Conservation (phyloP, 2,329 filamentous ascomycete genomes). For the Pestalotiopsis sp. region DNA sequence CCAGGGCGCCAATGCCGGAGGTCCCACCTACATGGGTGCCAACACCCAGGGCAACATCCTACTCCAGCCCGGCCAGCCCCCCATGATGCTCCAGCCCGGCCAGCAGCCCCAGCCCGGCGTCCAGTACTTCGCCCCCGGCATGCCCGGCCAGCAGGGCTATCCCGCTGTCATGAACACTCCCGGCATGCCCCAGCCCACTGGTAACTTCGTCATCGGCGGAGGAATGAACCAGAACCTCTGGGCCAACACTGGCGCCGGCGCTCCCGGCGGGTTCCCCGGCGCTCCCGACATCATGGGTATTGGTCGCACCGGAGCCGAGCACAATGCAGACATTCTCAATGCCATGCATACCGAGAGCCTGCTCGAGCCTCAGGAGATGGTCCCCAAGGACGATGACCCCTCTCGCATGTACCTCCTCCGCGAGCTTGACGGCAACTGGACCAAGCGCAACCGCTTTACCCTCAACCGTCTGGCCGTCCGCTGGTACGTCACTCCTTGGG, state of each 20-base stretch:
- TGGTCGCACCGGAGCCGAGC: constrained; percentile 50
- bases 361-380: constrained; percentile 61
- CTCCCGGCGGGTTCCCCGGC: constrained; percentile 6
- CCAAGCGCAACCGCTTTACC: constrained; percentile 57
- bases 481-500: constrained; percentile 60
- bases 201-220: background rate
- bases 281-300: constrained; percentile 51
- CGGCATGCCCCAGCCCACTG: constrained; percentile 4
- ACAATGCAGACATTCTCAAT: constrained; percentile 46
- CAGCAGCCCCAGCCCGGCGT: constrained; percentile 16
- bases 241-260: constrained; percentile 14
- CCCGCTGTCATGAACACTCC: constrained; percentile 3
- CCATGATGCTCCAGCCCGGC: constrained; percentile 17
- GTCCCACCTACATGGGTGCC: background rate
- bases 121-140: constrained; percentile 5
- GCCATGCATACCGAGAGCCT: constrained; percentile 50
- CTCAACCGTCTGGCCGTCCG: constrained; percentile 60
- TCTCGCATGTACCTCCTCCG: constrained; percentile 62
- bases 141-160: constrained; percentile 5
- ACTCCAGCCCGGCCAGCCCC: background rate
- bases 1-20: background rate
- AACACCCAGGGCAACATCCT: background rate
- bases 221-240: background rate
- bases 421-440: constrained; percentile 61
- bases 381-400: constrained; percentile 61